phyloP scores from a whole-genome alignment of 2,329 filamentous ascomycete genomes.

The Emergomyces africanus region DNA sequence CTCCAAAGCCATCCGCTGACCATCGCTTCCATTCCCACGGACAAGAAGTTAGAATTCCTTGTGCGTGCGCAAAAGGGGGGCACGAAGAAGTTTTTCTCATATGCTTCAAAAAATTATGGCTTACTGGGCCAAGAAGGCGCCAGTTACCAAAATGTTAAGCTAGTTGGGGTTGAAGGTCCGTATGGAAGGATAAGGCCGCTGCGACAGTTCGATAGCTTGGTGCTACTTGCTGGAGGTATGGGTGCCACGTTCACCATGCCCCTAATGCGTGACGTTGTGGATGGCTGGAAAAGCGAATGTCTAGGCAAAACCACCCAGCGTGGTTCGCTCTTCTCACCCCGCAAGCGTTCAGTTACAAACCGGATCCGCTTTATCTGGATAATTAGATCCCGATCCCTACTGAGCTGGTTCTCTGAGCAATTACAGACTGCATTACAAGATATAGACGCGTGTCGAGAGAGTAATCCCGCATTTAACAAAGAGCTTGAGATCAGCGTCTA shows the following conservation, averaged over 20 bases:
- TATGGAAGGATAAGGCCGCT: conserved; percentile 41
- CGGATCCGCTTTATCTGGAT: conserved; percentile 46
- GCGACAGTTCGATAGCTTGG: conserved; percentile 47
- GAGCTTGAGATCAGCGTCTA: conserved; percentile 42
- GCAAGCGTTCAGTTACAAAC: conserved; percentile 24
- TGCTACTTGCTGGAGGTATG: conserved; percentile 47
- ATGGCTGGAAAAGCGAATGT: conserved; percentile 30
- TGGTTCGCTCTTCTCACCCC: background rate
- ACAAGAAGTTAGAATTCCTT: conserved; percentile 44
- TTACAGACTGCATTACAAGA: conserved; percentile 35
- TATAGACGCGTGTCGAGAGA: conserved; percentile 24
- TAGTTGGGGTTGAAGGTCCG: conserved; percentile 41
- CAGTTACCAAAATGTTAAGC: conserved; percentile 15
- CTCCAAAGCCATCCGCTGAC: conserved; percentile 54
- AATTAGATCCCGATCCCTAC: conserved; percentile 40
- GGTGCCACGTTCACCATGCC: conserved; percentile 48
- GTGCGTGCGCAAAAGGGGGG: conserved; percentile 43
- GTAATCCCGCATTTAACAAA: conserved; percentile 21
- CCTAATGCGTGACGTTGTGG: conserved; percentile 42
- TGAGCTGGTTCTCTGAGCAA: conserved; percentile 42
- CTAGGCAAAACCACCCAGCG: background rate
- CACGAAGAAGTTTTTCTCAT: conserved; percentile 38
- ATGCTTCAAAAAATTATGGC: conserved; percentile 33
- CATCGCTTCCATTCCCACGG: conserved; percentile 43
- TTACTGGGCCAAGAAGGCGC: conserved; percentile 5